Conservation (phyloP, 441 rosid genomes). For the Erysimum pusillum region DNA sequence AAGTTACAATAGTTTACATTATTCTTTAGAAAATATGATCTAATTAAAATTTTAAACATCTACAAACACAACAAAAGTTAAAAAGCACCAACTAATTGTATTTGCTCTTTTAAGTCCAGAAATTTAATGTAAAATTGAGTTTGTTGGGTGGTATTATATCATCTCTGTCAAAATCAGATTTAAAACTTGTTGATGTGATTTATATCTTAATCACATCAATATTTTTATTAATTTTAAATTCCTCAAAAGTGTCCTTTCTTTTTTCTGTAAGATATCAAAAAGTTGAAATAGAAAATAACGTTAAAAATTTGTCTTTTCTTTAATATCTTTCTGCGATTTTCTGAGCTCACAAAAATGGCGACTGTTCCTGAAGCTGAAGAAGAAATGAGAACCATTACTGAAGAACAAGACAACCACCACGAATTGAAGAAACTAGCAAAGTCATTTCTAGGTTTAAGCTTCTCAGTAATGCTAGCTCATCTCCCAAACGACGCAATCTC, state of each 20-base stretch:
- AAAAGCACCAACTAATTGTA: not conserved
- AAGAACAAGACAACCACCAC: constrained; percentile 20
- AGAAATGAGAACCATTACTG: not conserved
- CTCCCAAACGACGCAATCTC: constrained; percentile 64
- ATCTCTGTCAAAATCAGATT: not conserved
- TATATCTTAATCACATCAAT: not conserved
- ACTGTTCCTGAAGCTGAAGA: constrained; percentile 40
- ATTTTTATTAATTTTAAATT: not conserved
- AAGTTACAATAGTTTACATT: not conserved
- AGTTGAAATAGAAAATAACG: not conserved
- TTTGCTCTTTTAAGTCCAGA: not conserved
- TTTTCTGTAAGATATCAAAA: not conserved
- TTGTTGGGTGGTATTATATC: not conserved
- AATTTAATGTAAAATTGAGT: not conserved
- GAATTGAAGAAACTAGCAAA: constrained; percentile 49
- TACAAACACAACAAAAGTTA: not conserved
- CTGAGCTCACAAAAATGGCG: constrained; percentile 42
- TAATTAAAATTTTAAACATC: not conserved
- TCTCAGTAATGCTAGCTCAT: constrained; percentile 72
- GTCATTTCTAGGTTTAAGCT: constrained; percentile 78
- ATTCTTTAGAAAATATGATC: not conserved
- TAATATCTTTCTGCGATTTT: constrained; percentile 3
- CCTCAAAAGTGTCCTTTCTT: constrained; percentile 26
- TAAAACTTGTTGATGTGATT: not conserved
- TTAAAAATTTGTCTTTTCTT: constrained; percentile 30